These are phyloP conservation scores for Halophytophthora polymorphica DNA, from an alignment of 352 stramenopile species.

Conservation along the genomic window DNA sequence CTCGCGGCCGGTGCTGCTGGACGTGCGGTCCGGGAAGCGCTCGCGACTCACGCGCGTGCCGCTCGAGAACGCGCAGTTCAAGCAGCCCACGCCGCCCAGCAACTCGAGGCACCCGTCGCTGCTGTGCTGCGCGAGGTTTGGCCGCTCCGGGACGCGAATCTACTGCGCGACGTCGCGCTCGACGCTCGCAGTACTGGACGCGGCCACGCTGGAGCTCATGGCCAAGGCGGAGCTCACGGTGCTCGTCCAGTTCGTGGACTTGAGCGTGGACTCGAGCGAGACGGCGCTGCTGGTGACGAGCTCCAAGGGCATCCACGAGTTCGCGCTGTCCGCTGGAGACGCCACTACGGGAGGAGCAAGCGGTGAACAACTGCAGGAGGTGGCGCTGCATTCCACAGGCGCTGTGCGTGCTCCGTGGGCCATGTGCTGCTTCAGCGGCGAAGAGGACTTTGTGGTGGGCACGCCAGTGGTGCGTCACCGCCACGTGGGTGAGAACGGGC, in stretches of 20 bases:
- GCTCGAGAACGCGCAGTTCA: conserved; percentile 49
- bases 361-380: conserved; percentile 28
- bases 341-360: conserved; percentile 1
- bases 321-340: conserved; percentile 12
- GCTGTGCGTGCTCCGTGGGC: conserved; percentile 73
- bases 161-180: conserved; percentile 74
- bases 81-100: conserved; percentile 35
- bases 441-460: conserved; percentile 65
- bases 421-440: conserved; percentile 63
- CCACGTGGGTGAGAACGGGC: conserved; percentile 73
- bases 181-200: conserved; percentile 56
- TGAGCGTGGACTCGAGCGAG: conserved; percentile 52
- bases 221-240: conserved; percentile 45
- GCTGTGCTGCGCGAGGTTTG: conserved; percentile 49
- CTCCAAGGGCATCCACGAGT: conserved; percentile 78
- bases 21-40: conserved; percentile 35
- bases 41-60: conserved; percentile 33
- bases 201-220: conserved; percentile 42
- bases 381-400: conserved; percentile 56
- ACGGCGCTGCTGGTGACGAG: conserved; percentile 58
- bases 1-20: conserved; percentile 45
- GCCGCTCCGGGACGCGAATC: conserved; percentile 46
- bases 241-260: conserved; percentile 66
- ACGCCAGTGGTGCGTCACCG: conserved; percentile 77
- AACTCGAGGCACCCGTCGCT: conserved; percentile 60